These are phyloP conservation scores for Pseudocercospora vitis DNA, from an alignment of 2,329 filamentous ascomycete species.

Conservation along the genomic window DNA sequence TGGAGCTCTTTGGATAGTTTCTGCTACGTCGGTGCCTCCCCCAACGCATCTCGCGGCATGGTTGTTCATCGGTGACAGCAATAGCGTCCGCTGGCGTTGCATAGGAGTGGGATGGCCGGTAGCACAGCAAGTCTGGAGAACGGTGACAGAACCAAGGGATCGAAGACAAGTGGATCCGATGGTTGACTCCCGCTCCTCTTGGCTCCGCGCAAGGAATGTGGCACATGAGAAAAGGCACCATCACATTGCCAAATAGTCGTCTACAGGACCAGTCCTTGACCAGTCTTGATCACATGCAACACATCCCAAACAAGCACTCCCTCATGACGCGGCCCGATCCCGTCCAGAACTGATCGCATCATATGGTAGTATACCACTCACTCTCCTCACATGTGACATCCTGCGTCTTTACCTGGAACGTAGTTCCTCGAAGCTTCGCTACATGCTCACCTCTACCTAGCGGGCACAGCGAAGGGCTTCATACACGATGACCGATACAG, in stretches of 20 bases:
- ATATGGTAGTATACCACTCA: background rate
- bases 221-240: no score
- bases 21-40: background rate
- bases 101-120: background rate
- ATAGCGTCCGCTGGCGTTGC: background rate
- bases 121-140: background rate
- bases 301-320: background rate
- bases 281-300: constrained; percentile 2
- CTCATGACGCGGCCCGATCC: constrained; percentile 4
- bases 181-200: no score
- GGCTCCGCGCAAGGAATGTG: background rate
- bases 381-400: constrained; percentile 2
- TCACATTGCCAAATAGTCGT: background rate
- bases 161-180: background rate
- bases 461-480: background rate
- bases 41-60: background rate
- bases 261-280: background rate
- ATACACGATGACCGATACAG: background rate
- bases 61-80: background rate
- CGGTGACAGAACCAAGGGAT: background rate
- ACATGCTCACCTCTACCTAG: background rate
- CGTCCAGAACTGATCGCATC: no score
- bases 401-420: constrained; percentile 1
- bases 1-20: background rate
- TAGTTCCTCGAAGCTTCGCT: no score